Evolutionary conservation across 2,329 filamentous ascomycete genomes (phyloP).

Genomic region (Paecilomyces niveus): DNA sequence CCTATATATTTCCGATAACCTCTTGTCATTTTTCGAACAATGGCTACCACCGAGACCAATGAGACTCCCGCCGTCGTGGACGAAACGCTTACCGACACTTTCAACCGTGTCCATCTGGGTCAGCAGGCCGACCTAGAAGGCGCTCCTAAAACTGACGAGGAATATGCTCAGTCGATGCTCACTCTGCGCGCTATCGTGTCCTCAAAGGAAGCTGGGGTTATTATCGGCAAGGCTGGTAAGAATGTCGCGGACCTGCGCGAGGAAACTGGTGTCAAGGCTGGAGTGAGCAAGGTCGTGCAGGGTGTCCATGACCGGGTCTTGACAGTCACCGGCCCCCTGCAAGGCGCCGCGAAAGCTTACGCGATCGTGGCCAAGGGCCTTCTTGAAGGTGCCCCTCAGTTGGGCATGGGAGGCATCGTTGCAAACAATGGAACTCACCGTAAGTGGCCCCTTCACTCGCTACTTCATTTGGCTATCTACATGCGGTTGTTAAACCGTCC

Average conservation of each 20-base stretch:
- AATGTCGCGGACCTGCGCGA: constrained; percentile 96
- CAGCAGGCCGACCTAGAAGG: constrained; percentile 65
- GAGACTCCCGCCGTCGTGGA: constrained; percentile 53
- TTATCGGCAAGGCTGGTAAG: constrained; percentile 98
- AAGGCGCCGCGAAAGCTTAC: constrained; percentile 86
- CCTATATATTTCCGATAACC: not conserved
- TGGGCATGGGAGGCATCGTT: constrained; percentile 92
- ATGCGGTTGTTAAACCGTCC: not conserved
- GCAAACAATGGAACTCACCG: constrained; percentile 87
- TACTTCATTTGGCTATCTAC: not conserved
- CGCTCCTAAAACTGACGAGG: constrained; percentile 87
- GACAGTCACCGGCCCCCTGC: constrained; percentile 85
- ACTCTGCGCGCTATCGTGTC: constrained; percentile 96
- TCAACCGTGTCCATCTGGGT: constrained; percentile 61
- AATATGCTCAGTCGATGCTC: constrained; percentile 86
- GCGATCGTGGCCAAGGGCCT: constrained; percentile 85
- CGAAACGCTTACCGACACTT: constrained; percentile 52
- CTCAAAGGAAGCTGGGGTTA: constrained; percentile 96
- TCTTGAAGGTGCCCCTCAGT: constrained; percentile 84
- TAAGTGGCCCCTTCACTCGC: constrained; percentile 47
- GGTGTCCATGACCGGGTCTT: constrained; percentile 95
- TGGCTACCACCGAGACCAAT: constrained; percentile 55
- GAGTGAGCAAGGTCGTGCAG: constrained; percentile 97
- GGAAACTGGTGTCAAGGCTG: constrained; percentile 95
- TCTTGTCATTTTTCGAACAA: constrained; percentile 26